phyloP scores from a whole-genome alignment of 2,329 filamentous ascomycete genomes.

The Talaromyces amestolkiae region DNA sequence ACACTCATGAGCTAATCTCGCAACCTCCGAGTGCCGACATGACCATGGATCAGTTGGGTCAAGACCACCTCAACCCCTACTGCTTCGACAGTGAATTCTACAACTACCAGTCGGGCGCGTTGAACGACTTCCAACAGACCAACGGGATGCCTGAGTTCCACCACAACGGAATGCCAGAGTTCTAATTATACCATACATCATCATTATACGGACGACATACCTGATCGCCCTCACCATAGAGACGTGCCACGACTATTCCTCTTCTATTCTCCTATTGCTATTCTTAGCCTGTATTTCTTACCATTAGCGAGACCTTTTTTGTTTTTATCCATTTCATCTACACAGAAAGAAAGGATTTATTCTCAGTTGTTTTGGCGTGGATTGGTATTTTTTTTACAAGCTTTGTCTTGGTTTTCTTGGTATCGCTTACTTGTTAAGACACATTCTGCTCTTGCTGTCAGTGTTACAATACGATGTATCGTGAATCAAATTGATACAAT shows the following conservation, averaged over 20 bases:
- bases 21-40: slow-evolving; percentile 17
- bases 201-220: slow-evolving; percentile 6
- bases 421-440: neutral
- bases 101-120: slow-evolving; percentile 2
- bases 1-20: neutral
- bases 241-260: slow-evolving; percentile 13
- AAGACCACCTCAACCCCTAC: slow-evolving; percentile 13
- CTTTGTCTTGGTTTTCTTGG: slow-evolving; percentile 2
- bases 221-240: neutral
- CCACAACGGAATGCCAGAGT: neutral
- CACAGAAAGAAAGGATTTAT: slow-evolving; percentile 3
- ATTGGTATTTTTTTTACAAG: neutral
- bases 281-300: slow-evolving; percentile 17
- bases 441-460: slow-evolving; percentile 8
- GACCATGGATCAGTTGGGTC: slow-evolving; percentile 17
- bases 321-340: slow-evolving; percentile 1
- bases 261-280: neutral
- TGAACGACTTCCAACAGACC: slow-evolving; percentile 10
- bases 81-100: slow-evolving; percentile 19
- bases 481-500: neutral
- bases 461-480: neutral
- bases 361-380: neutral
- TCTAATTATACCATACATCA: slow-evolving; percentile 2
- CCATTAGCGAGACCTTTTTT: slow-evolving; percentile 8
- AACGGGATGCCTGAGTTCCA: slow-evolving; percentile 8